Percentiles rank a stretch among this genome's conserved stretches.
These are phyloP conservation scores for Trypanosoma brucei DNA, from an alignment of 208 protist species.

Conservation along the genomic window DNA sequence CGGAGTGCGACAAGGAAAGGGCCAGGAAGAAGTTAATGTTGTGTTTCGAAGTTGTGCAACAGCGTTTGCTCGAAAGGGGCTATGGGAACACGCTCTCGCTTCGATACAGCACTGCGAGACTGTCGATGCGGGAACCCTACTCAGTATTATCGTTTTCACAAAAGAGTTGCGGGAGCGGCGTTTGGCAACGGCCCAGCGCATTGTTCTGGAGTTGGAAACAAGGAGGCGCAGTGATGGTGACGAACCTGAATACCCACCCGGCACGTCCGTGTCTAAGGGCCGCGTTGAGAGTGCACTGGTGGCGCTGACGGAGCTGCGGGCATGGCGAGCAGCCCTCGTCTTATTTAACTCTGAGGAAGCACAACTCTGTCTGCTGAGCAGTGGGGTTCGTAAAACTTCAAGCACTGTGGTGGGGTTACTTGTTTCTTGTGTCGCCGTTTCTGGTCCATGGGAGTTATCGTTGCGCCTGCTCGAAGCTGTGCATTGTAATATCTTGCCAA, in stretches of 20 bases:
- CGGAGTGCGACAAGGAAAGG: neutral
- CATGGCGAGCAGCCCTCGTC: constrained; percentile 18
- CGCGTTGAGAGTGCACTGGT: constrained; percentile 9
- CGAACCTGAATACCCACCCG: neutral
- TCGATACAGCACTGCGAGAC: constrained; percentile 13
- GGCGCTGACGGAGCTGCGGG: constrained; percentile 11
- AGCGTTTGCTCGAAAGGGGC: constrained; percentile 8
- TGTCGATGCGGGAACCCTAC: constrained; percentile 5
- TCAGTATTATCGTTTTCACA: constrained; percentile 8
- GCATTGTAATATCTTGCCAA: neutral
- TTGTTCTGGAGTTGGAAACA: constrained; percentile 2
- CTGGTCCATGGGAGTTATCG: constrained; percentile 13
- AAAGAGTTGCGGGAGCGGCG: constrained; percentile 10
- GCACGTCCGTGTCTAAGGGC: neutral
- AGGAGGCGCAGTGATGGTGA: neutral
- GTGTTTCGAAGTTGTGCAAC: constrained; percentile 12
- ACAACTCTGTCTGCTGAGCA: neutral
- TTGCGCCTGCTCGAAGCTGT: constrained; percentile 10
- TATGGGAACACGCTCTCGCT: constrained; percentile 15
- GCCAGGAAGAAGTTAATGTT: constrained; percentile 3
- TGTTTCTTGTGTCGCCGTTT: constrained; percentile 20
- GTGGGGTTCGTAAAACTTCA: neutral
- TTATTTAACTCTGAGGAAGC: neutral
- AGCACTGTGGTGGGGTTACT: constrained; percentile 7
- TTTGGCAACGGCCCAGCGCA: constrained; percentile 8